Evolutionary conservation across 305 asterid species (phyloP).

Genomic region (Andrographis paniculata): DNA sequence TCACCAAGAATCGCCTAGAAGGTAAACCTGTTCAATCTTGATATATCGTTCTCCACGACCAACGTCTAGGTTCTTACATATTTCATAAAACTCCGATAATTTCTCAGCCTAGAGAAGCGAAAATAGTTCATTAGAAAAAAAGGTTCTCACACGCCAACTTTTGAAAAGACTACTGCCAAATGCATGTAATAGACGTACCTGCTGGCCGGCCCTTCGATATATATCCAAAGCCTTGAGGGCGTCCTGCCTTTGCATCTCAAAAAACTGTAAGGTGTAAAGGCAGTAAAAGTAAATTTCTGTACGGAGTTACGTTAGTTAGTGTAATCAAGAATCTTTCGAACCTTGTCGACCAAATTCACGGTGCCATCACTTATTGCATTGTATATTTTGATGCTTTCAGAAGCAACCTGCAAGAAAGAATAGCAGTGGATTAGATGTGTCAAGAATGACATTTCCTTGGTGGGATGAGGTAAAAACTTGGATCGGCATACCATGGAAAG

Average conservation of each 20-base stretch:
- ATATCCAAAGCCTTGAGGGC: constrained; percentile 89
- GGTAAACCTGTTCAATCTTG: constrained; percentile 89
- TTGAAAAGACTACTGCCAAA: constrained; percentile 1
- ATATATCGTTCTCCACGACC: constrained; percentile 89
- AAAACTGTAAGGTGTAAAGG: constrained; percentile 50
- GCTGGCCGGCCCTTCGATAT: constrained; percentile 85
- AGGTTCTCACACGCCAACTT: neutral
- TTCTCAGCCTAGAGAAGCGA: constrained; percentile 64
- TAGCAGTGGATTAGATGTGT: constrained; percentile 13
- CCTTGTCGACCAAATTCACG: constrained; percentile 97
- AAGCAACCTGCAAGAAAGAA: constrained; percentile 59
- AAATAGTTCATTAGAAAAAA: constrained; percentile 5
- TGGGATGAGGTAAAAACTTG: constrained; percentile 4
- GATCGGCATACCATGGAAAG: constrained; percentile 70
- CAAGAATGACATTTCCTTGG: neutral
- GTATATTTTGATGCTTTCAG: constrained; percentile 86
- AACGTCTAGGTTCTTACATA: constrained; percentile 74
- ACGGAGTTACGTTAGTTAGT: neutral
- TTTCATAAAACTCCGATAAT: constrained; percentile 83
- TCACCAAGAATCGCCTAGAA: constrained; percentile 6
- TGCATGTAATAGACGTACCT: constrained; percentile 36
- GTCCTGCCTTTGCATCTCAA: constrained; percentile 96
- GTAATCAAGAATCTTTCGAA: constrained; percentile 23
- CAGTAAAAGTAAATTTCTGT: constrained; percentile 13
- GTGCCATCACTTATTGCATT: constrained; percentile 83